phyloP scores from a whole-genome alignment of 805 yeast species.

The Pichia ethanolica region DNA sequence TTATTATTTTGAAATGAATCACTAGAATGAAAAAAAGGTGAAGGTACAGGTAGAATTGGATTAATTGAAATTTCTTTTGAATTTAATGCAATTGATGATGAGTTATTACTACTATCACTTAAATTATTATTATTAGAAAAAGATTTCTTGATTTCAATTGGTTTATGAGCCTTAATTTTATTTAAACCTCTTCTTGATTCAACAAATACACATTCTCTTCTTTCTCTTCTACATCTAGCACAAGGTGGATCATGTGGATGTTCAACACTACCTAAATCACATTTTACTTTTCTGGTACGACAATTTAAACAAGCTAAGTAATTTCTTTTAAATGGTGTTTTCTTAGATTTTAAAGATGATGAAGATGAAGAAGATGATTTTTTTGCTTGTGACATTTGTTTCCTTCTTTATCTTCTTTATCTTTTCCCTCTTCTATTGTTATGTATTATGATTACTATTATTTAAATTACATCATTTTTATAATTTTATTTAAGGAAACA shows the following conservation, averaged over 20 bases:
- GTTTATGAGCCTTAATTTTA: slow-evolving; percentile 14
- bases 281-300: slow-evolving; percentile 73
- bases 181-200: slow-evolving; percentile 48
- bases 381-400: too few species aligned
- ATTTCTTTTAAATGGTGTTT: slow-evolving; percentile 45
- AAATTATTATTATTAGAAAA: too few species aligned
- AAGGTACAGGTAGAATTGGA: slow-evolving; percentile 8
- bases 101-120: too few species aligned
- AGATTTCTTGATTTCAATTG: background rate
- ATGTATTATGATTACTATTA: too few species aligned
- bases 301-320: slow-evolving; percentile 85
- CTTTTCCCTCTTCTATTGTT: too few species aligned
- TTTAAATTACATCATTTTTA: too few species aligned
- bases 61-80: background rate
- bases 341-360: slow-evolving; percentile 1
- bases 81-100: background rate
- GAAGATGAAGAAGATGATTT: too few species aligned
- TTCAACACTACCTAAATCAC: slow-evolving; percentile 75
- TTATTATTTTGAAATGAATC: too few species aligned
- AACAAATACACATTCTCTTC: slow-evolving; percentile 66
- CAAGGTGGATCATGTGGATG: slow-evolving; percentile 78
- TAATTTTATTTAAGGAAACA: too few species aligned
- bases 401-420: too few species aligned
- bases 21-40: slow-evolving; percentile 2
- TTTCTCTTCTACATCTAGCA: slow-evolving; percentile 74